Percentiles rank a stretch among this genome's conserved stretches.
Conservation (phyloP, 2,329 filamentous ascomycete genomes). For the Gnomoniopsis sp. region DNA sequence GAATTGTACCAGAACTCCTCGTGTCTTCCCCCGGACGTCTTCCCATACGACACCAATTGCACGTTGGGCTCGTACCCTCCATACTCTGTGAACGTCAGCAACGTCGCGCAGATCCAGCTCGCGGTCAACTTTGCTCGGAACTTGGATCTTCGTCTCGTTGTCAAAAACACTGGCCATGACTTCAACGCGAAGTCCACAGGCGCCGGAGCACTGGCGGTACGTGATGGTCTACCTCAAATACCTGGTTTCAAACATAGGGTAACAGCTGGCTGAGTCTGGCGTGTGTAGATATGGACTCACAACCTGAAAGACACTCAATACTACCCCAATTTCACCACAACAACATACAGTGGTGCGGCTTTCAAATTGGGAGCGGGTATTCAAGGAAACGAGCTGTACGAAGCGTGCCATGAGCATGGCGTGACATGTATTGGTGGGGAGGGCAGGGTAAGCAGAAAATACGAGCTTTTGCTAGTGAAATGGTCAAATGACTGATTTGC, state of each 20-base stretch:
- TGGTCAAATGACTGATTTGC: background rate
- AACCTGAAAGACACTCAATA: constrained; percentile 30
- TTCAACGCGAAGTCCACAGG: constrained; percentile 36
- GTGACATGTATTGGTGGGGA: constrained; percentile 1
- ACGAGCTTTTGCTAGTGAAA: background rate
- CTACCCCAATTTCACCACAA: constrained; percentile 20
- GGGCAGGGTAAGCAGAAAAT: constrained; percentile 2
- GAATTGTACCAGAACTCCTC: constrained; percentile 31
- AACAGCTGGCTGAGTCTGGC: background rate
- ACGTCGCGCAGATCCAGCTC: constrained; percentile 39
- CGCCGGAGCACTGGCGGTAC: constrained; percentile 28
- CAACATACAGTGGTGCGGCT: constrained; percentile 40
- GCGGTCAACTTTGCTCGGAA: constrained; percentile 44
- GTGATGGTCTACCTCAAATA: background rate
- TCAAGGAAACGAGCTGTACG: constrained; percentile 8
- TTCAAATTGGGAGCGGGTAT: constrained; percentile 32
- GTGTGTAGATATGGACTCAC: constrained; percentile 33
- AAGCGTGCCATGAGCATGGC: background rate
- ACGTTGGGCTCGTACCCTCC: constrained; percentile 36
- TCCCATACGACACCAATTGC: constrained; percentile 25
- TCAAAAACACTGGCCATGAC: constrained; percentile 52
- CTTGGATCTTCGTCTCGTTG: constrained; percentile 46
- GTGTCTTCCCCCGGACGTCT: constrained; percentile 20
- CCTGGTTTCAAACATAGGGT: background rate
- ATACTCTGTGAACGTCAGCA: constrained; percentile 37